These are phyloP conservation scores for Marchantia polymorpha DNA, from an alignment of 225 moss, liverwort and hornwort genomes.

Conservation along the genomic window DNA sequence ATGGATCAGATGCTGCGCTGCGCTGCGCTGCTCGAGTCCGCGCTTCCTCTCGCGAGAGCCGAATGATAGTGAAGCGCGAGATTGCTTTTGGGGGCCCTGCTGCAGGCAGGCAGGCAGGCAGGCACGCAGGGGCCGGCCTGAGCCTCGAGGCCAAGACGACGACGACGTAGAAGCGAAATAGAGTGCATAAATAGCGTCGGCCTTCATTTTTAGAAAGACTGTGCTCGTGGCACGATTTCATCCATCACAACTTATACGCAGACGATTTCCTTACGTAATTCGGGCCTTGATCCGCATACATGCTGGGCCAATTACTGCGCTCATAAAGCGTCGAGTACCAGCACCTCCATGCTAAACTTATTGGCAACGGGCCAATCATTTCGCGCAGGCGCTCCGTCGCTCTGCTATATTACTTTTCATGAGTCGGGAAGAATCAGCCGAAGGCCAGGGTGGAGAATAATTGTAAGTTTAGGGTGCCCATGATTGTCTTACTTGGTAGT, in stretches of 20 bases:
- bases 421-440: neutral
- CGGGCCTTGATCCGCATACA: neutral
- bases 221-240: conserved; percentile 13
- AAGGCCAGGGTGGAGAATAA: conserved; percentile 11
- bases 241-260: neutral
- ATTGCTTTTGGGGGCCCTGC: neutral
- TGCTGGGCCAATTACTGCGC: conserved; percentile 1
- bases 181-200: conserved; percentile 2
- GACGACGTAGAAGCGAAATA: neutral
- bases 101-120: too few species aligned
- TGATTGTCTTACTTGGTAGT: conserved; percentile 16
- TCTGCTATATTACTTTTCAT: neutral
- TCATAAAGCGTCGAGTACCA: neutral
- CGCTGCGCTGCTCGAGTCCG: neutral
- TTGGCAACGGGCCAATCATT: conserved; percentile 2
- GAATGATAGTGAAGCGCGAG: neutral
- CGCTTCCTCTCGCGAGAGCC: neutral
- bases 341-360: conserved; percentile 3
- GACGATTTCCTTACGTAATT: conserved; percentile 14
- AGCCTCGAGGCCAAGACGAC: neutral
- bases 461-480: conserved; percentile 8
- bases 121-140: too few species aligned
- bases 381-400: too few species aligned
- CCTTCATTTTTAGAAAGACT: neutral
- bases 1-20: conserved; percentile 11